Base-by-base conservation (phyloP, 1,284 basidiomycete species). In the Ceratobasidium sp. region DNA sequence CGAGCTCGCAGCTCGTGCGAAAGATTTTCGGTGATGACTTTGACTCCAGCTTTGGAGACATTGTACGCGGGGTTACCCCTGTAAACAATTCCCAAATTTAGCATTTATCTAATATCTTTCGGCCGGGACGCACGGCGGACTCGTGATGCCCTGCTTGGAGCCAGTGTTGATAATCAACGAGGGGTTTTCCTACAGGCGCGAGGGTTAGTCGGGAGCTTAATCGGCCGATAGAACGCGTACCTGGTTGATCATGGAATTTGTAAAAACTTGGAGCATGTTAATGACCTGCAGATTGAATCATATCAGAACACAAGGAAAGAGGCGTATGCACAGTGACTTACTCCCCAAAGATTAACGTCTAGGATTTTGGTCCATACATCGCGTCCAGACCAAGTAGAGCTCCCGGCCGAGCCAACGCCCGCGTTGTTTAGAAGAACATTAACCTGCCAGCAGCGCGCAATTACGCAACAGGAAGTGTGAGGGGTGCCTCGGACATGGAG, bases 141-240 rank as follows among this genome's bases (percentile, higher is more conserved):
- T 93, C 10, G 92, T 94, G 79, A 95, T 93, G 47, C 93, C 93
- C 78, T 96, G 92, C 82, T 96, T 96, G 70, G 91, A 93, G 1
- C 94, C 94, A 12, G 94, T 96, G 77, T 91, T 94, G 81, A 96
- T 91, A 70, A 96, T 89, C 69, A 93, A 84, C 4, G 90, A 77
- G n/a, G 86, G 87, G 79, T 94, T 96, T 78, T 95, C 93, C 77
- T 62, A 31, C 38, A 43, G 31, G 38, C n/a, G 25, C 45, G 31
- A 31, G 58, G 32, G 31, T 62, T 29, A 62, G 38, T 31, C n/a
- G 17, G 47, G 15, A 47, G 34, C 31, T 13, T 49, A 32, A 50
- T 62, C 58, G 58, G 45, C 47, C 45, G 45, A 49, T 35, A 49
- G 25, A 50, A 62, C n/a, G 8, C 45, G 20, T 49, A 50, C 58